phyloP scores from a whole-genome alignment of 371 early-diverging fungal genomes.

The Mucor saturninus region DNA sequence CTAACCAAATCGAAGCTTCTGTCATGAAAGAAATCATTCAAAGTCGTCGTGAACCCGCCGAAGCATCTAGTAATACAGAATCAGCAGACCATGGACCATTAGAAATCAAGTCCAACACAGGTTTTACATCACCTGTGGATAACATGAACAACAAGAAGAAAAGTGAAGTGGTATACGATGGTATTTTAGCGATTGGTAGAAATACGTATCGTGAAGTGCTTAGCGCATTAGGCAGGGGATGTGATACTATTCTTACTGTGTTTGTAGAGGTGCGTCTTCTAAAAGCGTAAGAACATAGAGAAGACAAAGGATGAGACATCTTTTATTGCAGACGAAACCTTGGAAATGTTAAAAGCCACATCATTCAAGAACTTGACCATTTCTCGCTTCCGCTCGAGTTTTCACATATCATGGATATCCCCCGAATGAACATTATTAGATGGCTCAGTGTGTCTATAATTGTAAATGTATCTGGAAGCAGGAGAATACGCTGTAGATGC shows the following conservation, averaged over 20 bases:
- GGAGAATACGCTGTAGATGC: constrained; percentile 60
- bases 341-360: background rate
- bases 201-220: constrained; percentile 62
- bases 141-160: constrained; percentile 1
- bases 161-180: constrained; percentile 38
- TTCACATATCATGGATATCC: constrained; percentile 67
- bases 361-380: background rate
- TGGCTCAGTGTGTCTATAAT: constrained; percentile 67
- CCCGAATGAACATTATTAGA: constrained; percentile 68
- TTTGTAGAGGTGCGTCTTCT: constrained; percentile 9
- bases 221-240: constrained; percentile 64
- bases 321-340: background rate
- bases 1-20: constrained; percentile 59
- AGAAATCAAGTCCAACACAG: constrained; percentile 11
- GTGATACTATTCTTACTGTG: constrained; percentile 50
- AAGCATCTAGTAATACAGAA: background rate
- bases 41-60: constrained; percentile 47
- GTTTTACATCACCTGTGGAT: constrained; percentile 8
- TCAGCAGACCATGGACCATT: background rate
- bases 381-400: constrained; percentile 57
- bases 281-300: background rate
- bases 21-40: constrained; percentile 60
- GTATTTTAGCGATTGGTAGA: constrained; percentile 68
- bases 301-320: background rate
- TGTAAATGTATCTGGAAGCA: constrained; percentile 60